Evolutionary conservation across 345 rosid genomes (phyloP).

Genomic region (Sapria himalayana): DNA sequence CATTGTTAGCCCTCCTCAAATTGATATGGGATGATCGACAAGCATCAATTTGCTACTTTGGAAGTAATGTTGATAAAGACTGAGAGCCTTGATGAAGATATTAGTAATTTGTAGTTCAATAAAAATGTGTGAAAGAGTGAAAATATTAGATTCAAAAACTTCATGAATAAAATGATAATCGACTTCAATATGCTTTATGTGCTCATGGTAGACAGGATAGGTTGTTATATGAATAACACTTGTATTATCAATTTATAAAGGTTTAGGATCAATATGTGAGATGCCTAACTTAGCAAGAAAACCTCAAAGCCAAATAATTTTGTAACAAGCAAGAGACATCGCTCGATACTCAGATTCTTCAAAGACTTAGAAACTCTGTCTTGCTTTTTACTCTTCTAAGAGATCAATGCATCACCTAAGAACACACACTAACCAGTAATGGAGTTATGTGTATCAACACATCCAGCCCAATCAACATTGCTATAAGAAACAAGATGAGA

Average conservation of each 20-base stretch:
- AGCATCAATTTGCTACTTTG: background rate
- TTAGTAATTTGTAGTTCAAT: background rate
- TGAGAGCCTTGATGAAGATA: background rate
- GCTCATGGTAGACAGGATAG: background rate
- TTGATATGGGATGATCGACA: background rate
- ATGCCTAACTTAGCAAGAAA: background rate
- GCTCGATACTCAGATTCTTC: background rate
- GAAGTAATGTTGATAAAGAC: background rate
- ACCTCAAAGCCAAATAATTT: background rate
- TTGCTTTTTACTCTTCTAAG: constrained; percentile 4
- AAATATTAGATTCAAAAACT: background rate
- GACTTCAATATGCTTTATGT: background rate
- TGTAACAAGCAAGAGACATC: background rate
- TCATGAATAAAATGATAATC: background rate
- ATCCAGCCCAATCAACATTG: constrained; percentile 4
- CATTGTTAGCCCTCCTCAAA: background rate
- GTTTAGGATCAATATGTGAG: background rate
- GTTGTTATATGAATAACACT: background rate
- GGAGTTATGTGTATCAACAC: background rate
- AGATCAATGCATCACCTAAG: background rate
- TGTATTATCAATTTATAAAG: background rate
- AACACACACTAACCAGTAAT: constrained; percentile 1
- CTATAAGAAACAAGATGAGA: background rate
- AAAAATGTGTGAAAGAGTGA: background rate
- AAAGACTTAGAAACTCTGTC: background rate